Evolutionary conservation across 768 basidiomycete species (phyloP).

Genomic region (Collybia sp.): DNA sequence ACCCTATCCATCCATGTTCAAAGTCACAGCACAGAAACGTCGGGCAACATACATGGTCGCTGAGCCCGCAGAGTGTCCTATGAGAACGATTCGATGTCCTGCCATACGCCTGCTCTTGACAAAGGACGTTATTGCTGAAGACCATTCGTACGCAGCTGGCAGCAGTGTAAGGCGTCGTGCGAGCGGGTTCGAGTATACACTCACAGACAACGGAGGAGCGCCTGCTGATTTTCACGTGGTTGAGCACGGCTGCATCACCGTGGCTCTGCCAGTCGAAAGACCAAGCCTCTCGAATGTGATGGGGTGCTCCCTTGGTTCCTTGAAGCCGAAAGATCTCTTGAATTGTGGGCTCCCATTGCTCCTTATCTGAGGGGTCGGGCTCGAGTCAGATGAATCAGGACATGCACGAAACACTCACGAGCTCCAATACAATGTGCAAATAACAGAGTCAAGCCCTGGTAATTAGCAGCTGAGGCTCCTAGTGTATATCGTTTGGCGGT

Average conservation of each 20-base stretch:
- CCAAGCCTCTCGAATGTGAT: slow-evolving; percentile 40
- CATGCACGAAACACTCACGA: slow-evolving; percentile 25
- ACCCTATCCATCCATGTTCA: slow-evolving; percentile 24
- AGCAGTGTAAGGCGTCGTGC: neutral
- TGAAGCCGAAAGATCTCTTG: slow-evolving; percentile 29
- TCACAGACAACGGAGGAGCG: slow-evolving; percentile 31
- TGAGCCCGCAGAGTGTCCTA: slow-evolving; percentile 44
- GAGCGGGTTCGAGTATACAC: slow-evolving; percentile 9
- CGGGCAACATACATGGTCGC: slow-evolving; percentile 26
- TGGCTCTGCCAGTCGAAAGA: slow-evolving; percentile 48
- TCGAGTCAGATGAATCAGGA: neutral
- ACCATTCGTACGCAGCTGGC: slow-evolving; percentile 34
- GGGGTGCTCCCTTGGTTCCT: slow-evolving; percentile 7
- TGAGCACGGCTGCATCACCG: slow-evolving; percentile 43
- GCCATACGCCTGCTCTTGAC: slow-evolving; percentile 22
- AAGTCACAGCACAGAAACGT: neutral
- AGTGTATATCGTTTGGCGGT: slow-evolving; percentile 39
- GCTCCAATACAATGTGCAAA: slow-evolving; percentile 44
- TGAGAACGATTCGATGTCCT: slow-evolving; percentile 30
- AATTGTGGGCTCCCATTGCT: slow-evolving; percentile 50
- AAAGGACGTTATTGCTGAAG: slow-evolving; percentile 28
- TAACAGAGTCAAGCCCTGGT: slow-evolving; percentile 35
- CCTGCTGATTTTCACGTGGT: slow-evolving; percentile 23
- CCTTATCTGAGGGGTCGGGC: slow-evolving; percentile 37
- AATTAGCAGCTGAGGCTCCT: slow-evolving; percentile 16